Base-by-base conservation (phyloP, 2,329 filamentous ascomycete genomes). In the Chalara sp. region DNA sequence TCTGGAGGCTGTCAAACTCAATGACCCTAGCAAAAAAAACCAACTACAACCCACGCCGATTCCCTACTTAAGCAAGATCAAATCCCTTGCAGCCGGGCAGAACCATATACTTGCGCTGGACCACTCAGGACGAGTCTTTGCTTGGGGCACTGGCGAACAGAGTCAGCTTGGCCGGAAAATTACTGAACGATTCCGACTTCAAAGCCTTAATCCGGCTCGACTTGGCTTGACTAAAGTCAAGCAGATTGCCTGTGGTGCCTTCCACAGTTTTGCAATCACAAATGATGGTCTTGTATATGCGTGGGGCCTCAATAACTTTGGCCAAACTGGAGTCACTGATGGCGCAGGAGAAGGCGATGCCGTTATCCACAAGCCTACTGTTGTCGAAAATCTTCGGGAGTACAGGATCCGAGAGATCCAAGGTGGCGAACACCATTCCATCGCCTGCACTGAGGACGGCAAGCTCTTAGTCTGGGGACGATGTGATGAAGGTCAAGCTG, bases 231-330 rank as follows among this genome's bases (percentile, higher is more conserved):
- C 53, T 35, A 46, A 52, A 21, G 53, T 56, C 32, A 52, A 35
- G 11, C 30, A 44, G 5, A 58, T 59, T 21, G 68, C 68, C 5
- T 70, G 74, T 54, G 89, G 89, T 45, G 80, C 83, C 6, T 91
- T 90, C 70, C 89, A 95, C 71, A 87, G 83, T 61, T 92, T 95
- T 61, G 86, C 85, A 46, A 77, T 89, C 48, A 78, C 79, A 61
- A 78, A 82, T 55, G 78, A 83, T 30, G 83, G 83, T 40, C 76
- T 78, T 30, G 84, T 92, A 32, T 93, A 82, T 70, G 80, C 83
- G 1, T 95, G 89, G 88, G 89, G 89, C 32, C 74, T 91, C 40
- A 95, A 95, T 76, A 91, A 87, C 70, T 93, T 87, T 68, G 87
- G 86, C 55, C 84, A 95, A 71, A 86, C 87, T 13, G 89, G 86